These are phyloP conservation scores for Piromyces sp. DNA, from an alignment of 192 early-diverging fungal genomes.

Conservation along the genomic window DNA sequence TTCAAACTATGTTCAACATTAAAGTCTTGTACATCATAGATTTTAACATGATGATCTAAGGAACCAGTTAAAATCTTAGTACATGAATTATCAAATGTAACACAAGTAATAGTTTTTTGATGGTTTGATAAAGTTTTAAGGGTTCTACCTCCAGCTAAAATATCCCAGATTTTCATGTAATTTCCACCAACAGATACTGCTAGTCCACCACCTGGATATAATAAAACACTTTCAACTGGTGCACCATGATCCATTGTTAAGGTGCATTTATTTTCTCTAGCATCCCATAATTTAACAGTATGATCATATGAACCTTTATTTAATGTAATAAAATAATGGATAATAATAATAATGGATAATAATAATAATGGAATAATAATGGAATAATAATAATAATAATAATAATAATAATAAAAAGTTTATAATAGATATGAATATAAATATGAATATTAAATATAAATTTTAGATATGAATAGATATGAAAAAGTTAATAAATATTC, in stretches of 20 bases:
- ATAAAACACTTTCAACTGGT: constrained; percentile 76
- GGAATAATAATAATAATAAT: no score
- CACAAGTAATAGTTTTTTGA: constrained; percentile 85
- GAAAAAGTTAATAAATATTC: no score
- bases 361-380: no score
- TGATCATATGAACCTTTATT: constrained; percentile 85
- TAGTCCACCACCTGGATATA: constrained; percentile 66
- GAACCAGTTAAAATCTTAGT: constrained; percentile 71
- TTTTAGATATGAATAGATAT: no score
- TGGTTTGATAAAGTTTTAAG: constrained; percentile 70
- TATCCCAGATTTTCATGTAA: constrained; percentile 72
- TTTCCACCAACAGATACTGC: constrained; percentile 63
- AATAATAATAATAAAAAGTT: no score
- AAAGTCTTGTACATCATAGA: constrained; percentile 74
- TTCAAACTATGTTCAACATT: constrained; percentile 71
- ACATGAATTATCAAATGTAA: constrained; percentile 62
- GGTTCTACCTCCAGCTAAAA: constrained; percentile 58
- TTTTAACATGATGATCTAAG: constrained; percentile 90
- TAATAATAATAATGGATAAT: constrained; percentile 27
- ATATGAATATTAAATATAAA: no score
- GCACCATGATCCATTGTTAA: constrained; percentile 62
- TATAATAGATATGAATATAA: no score
- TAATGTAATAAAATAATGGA: constrained; percentile 14
- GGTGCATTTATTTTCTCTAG: constrained; percentile 49
- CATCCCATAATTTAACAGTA: constrained; percentile 83